These are phyloP conservation scores for Mortierella alpina DNA, from an alignment of 192 early-diverging fungal species.

Conservation along the genomic window DNA sequence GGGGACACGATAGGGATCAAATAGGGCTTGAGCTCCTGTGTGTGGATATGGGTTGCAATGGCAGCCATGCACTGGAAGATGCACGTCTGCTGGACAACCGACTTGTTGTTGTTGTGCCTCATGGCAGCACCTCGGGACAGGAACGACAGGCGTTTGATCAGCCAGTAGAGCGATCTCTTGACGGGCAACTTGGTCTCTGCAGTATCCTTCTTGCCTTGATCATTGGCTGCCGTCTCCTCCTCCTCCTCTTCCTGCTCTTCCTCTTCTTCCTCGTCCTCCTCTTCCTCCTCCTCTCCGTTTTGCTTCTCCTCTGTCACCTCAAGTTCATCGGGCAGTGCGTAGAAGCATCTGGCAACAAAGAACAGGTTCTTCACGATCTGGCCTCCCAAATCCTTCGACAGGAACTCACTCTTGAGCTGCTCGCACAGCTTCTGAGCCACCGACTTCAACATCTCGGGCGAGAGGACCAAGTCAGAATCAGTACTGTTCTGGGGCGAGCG, in stretches of 20 bases:
- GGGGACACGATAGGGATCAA: constrained; percentile 78
- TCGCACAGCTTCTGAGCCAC: constrained; percentile 65
- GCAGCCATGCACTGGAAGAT: constrained; percentile 97
- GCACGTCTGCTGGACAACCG: constrained; percentile 70
- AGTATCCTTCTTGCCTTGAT: constrained; percentile 22
- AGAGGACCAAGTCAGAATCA: constrained; percentile 35
- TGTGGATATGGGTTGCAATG: constrained; percentile 73
- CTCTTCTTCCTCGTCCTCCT: constrained; percentile 56
- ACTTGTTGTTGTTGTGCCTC: constrained; percentile 49
- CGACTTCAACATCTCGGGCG: constrained; percentile 57
- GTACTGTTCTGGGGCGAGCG: constrained; percentile 40
- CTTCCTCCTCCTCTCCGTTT: constrained; percentile 41
- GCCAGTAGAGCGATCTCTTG: constrained; percentile 64
- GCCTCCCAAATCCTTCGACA: constrained; percentile 83
- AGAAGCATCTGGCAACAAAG: constrained; percentile 88
- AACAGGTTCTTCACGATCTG: constrained; percentile 95
- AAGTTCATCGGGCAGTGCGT: constrained; percentile 37
- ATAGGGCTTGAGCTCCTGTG: constrained; percentile 68
- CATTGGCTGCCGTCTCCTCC: constrained; percentile 46
- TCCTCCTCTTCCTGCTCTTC: constrained; percentile 53
- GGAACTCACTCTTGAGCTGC: constrained; percentile 73
- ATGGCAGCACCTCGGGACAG: constrained; percentile 70
- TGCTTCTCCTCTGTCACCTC: constrained; percentile 9
- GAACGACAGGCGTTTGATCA: constrained; percentile 73
- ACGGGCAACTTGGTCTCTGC: constrained; percentile 31